These are phyloP conservation scores for Fonsecaea nubica DNA, from an alignment of 2,329 filamentous ascomycete species.

Conservation along the genomic window DNA sequence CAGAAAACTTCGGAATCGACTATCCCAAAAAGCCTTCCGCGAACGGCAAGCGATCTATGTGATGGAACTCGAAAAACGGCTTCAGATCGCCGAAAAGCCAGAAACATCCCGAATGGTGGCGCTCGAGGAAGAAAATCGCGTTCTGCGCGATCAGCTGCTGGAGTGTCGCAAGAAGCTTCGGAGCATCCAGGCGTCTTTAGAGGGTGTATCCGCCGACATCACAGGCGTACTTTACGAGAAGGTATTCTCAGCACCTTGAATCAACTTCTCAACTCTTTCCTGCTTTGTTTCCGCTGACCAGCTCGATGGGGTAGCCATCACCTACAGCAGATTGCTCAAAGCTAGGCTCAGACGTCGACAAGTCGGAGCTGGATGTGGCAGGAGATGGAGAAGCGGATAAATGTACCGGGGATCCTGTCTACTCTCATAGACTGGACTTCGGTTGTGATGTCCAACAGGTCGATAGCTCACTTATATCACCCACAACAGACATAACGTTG, in stretches of 20 bases:
- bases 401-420: too few species aligned
- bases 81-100: not conserved
- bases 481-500: too few species aligned
- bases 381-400: too few species aligned
- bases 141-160: constrained; percentile 7
- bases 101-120: constrained; percentile 1
- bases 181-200: constrained; percentile 6
- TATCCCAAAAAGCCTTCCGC: constrained; percentile 16
- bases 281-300: too few species aligned
- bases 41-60: not conserved
- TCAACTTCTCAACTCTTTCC: too few species aligned
- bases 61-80: constrained; percentile 4
- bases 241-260: not conserved
- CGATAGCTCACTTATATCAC: too few species aligned
- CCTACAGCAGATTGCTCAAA: too few species aligned
- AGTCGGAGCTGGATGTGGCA: too few species aligned
- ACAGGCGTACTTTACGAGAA: not conserved
- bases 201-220: not conserved
- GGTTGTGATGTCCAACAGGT: too few species aligned
- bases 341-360: too few species aligned
- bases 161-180: constrained; percentile 7
- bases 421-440: too few species aligned
- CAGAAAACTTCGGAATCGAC: constrained; percentile 15
- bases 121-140: not conserved
- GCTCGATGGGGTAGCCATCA: too few species aligned